Evolutionary conservation across 2,329 filamentous ascomycete genomes (phyloP).

Genomic region (Penicillium griseofulvum): DNA sequence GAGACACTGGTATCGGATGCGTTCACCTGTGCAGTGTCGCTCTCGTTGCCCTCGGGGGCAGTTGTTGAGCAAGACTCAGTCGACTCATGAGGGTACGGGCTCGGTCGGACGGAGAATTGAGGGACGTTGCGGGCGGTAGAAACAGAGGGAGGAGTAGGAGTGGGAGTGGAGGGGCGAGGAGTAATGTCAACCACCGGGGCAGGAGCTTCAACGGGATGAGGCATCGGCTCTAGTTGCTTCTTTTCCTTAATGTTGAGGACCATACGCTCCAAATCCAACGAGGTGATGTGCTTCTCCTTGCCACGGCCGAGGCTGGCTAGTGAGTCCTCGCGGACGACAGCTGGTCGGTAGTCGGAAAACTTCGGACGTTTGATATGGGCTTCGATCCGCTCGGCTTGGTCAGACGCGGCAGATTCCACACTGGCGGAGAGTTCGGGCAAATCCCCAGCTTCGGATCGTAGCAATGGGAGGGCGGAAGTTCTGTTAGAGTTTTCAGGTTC

Average conservation of each 20-base stretch:
- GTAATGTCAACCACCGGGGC: constrained; percentile 44
- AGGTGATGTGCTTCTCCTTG: constrained; percentile 85
- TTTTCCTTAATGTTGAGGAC: constrained; percentile 88
- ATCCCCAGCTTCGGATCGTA: constrained; percentile 48
- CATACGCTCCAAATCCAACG: constrained; percentile 89
- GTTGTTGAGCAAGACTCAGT: constrained; percentile 63
- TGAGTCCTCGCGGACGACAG: constrained; percentile 52
- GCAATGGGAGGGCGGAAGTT: constrained; percentile 50
- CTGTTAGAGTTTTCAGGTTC: constrained; percentile 58
- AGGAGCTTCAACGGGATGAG: constrained; percentile 42
- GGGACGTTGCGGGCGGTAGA: constrained; percentile 33
- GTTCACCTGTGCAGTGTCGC: constrained; percentile 42
- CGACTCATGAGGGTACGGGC: constrained; percentile 42
- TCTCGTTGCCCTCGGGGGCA: constrained; percentile 44
- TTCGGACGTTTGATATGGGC: constrained; percentile 59
- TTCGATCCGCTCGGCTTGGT: constrained; percentile 56
- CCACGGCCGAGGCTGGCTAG: constrained; percentile 66
- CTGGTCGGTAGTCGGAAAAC: constrained; percentile 63
- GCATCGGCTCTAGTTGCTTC: constrained; percentile 61
- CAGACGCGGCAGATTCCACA: constrained; percentile 67
- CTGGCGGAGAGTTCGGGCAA: constrained; percentile 74
- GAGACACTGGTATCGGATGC: constrained; percentile 63
- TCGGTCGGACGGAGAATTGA: constrained; percentile 24
- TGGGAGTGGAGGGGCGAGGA: constrained; percentile 44
- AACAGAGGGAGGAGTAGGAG: constrained; percentile 35